These are phyloP conservation scores for Pseudogymnoascus sp. DNA, from an alignment of 2,329 filamentous ascomycete genomes.

Conservation along the genomic window DNA sequence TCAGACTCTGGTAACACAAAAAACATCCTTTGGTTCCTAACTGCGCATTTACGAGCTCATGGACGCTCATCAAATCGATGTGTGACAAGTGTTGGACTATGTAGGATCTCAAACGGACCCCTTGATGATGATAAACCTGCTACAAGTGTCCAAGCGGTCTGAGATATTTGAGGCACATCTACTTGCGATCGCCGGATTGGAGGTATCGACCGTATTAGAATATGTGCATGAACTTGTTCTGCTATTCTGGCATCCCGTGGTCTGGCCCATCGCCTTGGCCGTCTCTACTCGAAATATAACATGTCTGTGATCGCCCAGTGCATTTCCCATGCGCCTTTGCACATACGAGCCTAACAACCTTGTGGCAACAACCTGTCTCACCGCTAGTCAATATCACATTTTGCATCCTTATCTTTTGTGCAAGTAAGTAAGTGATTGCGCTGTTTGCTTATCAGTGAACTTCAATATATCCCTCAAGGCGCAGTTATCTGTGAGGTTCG, in stretches of 20 bases:
- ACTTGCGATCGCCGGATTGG: background rate
- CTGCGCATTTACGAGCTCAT: background rate
- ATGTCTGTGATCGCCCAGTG: background rate
- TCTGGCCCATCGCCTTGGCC: background rate
- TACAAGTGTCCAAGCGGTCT: background rate
- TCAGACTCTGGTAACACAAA: background rate
- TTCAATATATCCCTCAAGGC: slow-evolving; percentile 3
- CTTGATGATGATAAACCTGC: background rate
- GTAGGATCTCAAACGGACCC: background rate
- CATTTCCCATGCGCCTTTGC: background rate
- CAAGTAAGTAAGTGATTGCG: background rate
- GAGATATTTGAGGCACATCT: background rate
- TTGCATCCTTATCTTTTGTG: background rate
- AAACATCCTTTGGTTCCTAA: background rate
- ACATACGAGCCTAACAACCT: background rate
- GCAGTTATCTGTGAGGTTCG: background rate
- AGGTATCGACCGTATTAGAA: slow-evolving; percentile 4
- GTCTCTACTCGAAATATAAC: background rate
- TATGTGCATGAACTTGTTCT: slow-evolving; percentile 4
- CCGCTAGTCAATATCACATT: background rate
- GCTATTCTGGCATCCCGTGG: background rate
- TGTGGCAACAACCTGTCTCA: background rate
- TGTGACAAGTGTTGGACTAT: background rate
- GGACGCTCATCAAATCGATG: background rate
- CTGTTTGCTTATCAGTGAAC: slow-evolving; percentile 1